Evolutionary conservation across 306 rosid species (phyloP), one percentile per base, ranked within the genome.

Genomic region (Prunus salicina): DNA sequence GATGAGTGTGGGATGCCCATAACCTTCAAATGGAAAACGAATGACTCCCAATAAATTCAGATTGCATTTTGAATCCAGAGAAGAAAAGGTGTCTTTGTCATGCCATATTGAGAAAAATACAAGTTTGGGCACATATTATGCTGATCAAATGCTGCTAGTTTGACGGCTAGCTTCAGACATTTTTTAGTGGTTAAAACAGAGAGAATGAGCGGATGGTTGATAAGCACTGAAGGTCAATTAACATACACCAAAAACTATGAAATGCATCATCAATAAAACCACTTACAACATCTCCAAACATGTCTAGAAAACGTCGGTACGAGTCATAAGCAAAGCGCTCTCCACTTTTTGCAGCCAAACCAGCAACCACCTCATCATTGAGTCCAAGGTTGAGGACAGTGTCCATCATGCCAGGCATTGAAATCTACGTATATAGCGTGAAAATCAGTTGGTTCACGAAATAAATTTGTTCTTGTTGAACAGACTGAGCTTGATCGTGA

Each of bases 331-430:
- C 97, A 72, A 95, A 95, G 64, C 99, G 92, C 80, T 92, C 99
- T 52, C 99, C 97, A 75, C 99, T 92, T 83, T 92, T 95, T 73
- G 86, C 76, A 46, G 97, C 97, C 84, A 95, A 86, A 51, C 97
- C 97, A 78, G 88, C 88, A 66, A 88, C 97, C 68, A 95, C 97
- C 69, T 92, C 89, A 74, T 95, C 97, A 80, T 92, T 92, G 61
- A 95, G 79, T 77, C 99, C 99, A 67, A 95, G 97, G 88, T 95
- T 95, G 86, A 95, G 99, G 81, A 95, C 93, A 25, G 97, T 95
- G 87, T 95, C 99, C 99, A 92, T 95, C 97, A 92, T 95, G 70
- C 99, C 99, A 64, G 97, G 99, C 99, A 95, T 95, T 67, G 99
- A 95, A 82, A 95, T 87, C 97, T 95, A 67, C 52, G 69, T 50